Conservation (phyloP, 768 basidiomycete genomes). For the Phanerodontia chrysosporium region DNA sequence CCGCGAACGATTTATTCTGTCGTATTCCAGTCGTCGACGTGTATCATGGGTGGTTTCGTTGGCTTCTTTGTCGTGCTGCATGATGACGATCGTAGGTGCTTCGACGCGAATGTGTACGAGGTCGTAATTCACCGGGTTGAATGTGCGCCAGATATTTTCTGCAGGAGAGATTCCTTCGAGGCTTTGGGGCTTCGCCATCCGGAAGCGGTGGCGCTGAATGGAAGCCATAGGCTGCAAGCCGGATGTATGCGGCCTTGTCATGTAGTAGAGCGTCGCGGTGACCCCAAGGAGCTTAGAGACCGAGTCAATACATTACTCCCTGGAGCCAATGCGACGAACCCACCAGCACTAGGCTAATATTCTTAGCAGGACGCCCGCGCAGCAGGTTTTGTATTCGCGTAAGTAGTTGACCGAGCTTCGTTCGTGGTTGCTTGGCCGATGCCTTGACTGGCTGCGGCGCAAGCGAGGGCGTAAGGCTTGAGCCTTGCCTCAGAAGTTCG, state of each 20-base stretch:
- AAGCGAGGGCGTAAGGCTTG: conserved; percentile 46
- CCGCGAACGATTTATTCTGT: conserved; percentile 15
- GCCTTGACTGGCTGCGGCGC: conserved; percentile 20
- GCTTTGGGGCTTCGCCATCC: conserved; percentile 18
- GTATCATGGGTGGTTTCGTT: conserved; percentile 6
- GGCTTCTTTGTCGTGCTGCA: conserved; percentile 39
- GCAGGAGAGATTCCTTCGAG: conserved; percentile 40
- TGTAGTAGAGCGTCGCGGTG: conserved; percentile 69
- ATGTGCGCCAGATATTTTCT: conserved; percentile 67
- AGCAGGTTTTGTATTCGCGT: conserved; percentile 43
- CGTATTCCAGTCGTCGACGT: conserved; percentile 11
- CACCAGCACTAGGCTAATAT: conserved; percentile 78
- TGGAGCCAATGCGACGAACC: conserved; percentile 24
- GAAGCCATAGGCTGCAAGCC: conserved; percentile 16
- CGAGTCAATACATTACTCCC: background rate
- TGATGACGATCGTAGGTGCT: conserved; percentile 70
- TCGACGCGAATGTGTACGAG: conserved; percentile 79
- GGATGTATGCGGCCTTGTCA: conserved; percentile 43
- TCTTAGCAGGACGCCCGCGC: conserved; percentile 66
- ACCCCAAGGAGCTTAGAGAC: conserved; percentile 69
- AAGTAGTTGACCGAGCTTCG: conserved; percentile 42
- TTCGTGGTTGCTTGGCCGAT: conserved; percentile 23
- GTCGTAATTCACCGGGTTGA: conserved; percentile 65
- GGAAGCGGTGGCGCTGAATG: conserved; percentile 21
- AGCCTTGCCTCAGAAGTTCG: conserved; percentile 77